Base-by-base conservation (phyloP, 495 filamentous ascomycete genomes). In the Penicillium waksmanii region DNA sequence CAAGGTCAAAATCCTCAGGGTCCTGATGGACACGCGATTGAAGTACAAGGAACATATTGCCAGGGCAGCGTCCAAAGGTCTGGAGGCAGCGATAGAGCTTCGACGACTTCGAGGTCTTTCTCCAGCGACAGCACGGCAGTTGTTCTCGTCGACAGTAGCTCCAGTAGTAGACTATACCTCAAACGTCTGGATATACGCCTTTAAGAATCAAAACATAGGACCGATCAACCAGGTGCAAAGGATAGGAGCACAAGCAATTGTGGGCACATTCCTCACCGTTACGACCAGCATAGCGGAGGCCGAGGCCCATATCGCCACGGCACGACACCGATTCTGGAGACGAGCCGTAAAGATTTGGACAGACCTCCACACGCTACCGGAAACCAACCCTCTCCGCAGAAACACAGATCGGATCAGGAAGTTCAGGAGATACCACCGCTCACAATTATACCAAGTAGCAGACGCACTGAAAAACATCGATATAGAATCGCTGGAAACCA, bases 1-100 rank as follows among this genome's bases (percentile, higher is more conserved):
- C 8, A 13, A 44, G 15, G 19, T 56, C n/a, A 56, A 56, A 25
- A 36, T 56, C 27, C 53, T 56, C 13, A 42, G 53, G 13, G 53
- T 56, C 19, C 17, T 56, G 13, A 21, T 56, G n/a, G 36, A 53
- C 33, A 34, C n/a, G 13, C 10, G 8, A 15, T 5, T 53, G 5
- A n/a, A 36, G 21, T 53, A 38, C 35, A 53, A 53, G 15, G 34
- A 34, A n/a, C 51, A 53, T 36, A 42, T 53, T 4, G n/a, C n/a
- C 1, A 53, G 38, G 51, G 51, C 51, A 7, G 51, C 51, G 18
- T 38, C 34, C 17, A 53, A 53, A 12, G 31, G 52, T 17, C 25
- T 46, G 11, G 43, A 55, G 43, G 53, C 53, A 12, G 19, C 33
- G 19, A 40, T 55, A 2, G 53, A 42, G 17, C 40, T 56, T 3